These are phyloP conservation scores for Ceraceosorus guamensis DNA, from an alignment of 1,284 basidiomycete species.

Conservation along the genomic window DNA sequence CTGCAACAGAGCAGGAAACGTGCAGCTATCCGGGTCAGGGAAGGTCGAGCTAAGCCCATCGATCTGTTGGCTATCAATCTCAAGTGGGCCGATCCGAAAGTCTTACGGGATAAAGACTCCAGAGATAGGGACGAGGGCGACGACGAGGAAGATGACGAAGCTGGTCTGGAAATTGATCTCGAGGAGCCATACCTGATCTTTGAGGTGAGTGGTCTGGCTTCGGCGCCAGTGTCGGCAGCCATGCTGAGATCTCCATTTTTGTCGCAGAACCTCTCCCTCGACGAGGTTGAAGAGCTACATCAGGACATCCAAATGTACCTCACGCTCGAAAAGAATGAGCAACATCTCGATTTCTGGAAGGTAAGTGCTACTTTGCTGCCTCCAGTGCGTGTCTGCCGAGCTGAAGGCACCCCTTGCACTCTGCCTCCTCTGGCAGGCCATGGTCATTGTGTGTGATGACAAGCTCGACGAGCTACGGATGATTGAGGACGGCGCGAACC, in stretches of 20 bases:
- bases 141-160: conserved; percentile 69
- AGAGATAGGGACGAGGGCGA: conserved; percentile 45
- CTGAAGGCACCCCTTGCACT: not conserved
- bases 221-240: not conserved
- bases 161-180: conserved; percentile 90
- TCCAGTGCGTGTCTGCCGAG: not conserved
- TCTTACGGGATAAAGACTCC: conserved; percentile 67
- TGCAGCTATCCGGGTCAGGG: conserved; percentile 86
- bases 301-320: conserved; percentile 91
- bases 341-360: conserved; percentile 94
- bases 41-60: conserved; percentile 67
- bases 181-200: conserved; percentile 97
- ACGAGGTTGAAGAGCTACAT: conserved; percentile 86
- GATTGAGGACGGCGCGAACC: conserved; percentile 62
- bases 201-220: conserved; percentile 58
- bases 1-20: conserved; percentile 84
- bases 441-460: conserved; percentile 94
- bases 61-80: conserved; percentile 44
- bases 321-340: conserved; percentile 71
- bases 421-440: conserved; percentile 57
- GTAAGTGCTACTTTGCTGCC: conserved; percentile 54
- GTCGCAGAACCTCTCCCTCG: conserved; percentile 68
- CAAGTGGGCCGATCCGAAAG: conserved; percentile 53
- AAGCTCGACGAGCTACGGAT: conserved; percentile 79
- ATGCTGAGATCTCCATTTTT: conserved; percentile 6